Base-by-base conservation (phyloP, 1,284 basidiomycete genomes). In the Boletus subluridellus region DNA sequence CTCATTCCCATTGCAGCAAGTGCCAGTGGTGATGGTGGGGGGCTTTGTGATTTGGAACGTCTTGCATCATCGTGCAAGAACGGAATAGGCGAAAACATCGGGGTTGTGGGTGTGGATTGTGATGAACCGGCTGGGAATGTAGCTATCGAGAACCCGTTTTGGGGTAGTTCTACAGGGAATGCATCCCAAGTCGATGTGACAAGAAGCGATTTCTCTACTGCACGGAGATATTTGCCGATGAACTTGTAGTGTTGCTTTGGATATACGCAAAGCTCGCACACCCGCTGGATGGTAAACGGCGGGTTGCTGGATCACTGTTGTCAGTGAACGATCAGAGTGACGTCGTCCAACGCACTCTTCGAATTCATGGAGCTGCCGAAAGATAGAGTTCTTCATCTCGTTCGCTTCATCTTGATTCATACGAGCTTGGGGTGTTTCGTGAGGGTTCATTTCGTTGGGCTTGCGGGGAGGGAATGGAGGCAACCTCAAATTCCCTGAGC, bases 281-380 rank as follows among this genome's bases (percentile, higher is more conserved):
- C 75, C 39, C 95, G 87, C 73, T 98, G 95, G 53, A 97, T 89
- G 5, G 95, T 96, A 74, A 97, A 98, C 4, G 95, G 95, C 0
- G 92, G 84, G 55, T 84, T 85, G 52, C 83, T 85, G 61, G 44
- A 41, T 49, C 45, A 47, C 15, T 21, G 15, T 38, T 12, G 9
- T 71, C 39, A 65, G 57, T 28, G 53, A 65, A 52, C 35, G 38
- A 41, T 51, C 42, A 49, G 44, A 58, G n/a, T 15, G 54, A 35
- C 42, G 49, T 45, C 49, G n/a, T 42, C 44, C 41, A 52, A 77
- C 85, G 53, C 64, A 92, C 90, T 80, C 80, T 38, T 90, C 87
- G 63, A 95, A 89, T n/a, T 84, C 83, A 64, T 94, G 85, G 17
- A 96, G 72, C 62, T 89, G 82, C 21, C 73, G 76, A 63, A 83